Evolutionary conservation across 805 yeast species (phyloP), one percentile per base, ranked within the genome.

Genomic region (Teunomyces kruisii): DNA sequence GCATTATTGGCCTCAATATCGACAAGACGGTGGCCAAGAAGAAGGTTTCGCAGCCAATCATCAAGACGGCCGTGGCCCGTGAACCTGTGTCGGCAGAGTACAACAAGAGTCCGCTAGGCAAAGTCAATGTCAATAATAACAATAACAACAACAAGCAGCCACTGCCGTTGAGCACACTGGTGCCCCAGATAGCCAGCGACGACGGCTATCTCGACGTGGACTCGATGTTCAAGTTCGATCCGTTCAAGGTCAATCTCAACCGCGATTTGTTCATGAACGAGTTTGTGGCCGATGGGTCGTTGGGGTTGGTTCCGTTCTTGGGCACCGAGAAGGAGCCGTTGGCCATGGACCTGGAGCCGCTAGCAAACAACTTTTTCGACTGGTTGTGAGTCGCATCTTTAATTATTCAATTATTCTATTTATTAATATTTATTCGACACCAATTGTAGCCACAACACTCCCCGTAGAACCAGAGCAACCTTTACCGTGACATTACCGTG

Each of bases 211-310:
- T 16, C 8, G 38, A 35, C 19, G 19, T 35, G 28, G 38, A 35
- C 10, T 24, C 22, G 16, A 53, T 68, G 6, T 54, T 70, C n/a
- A 57, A 64, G 33, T 70, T 68, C 51, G 74, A 69, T 46, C 74
- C 74, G 9, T 68, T 68, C 47, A 64, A 65, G 35, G 64, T 62
- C 30, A 61, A 63, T 48, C 47, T 67, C 16, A 55, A 59, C 44
- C 61, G 57, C 35, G 59, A 61, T 14, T 36, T 58, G 28, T 43
- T 64, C 63, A 57, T 57, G 49, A 53, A 62, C 45, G 89, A 84
- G 46, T 85, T 83, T 61, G 86, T 85, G n/a, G 88, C 88, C 2
- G 94, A 86, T 65, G 92, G 89, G 1, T 86, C 92, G 0, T 65
- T 86, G 32, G 92, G 92, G 1, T 65, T 86, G 44, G 89, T 87